A percentile compares a stretch with the other conserved stretches of the same genome.
phyloP scores from a whole-genome alignment of 768 basidiomycete species.

The Daedalea quercina region DNA sequence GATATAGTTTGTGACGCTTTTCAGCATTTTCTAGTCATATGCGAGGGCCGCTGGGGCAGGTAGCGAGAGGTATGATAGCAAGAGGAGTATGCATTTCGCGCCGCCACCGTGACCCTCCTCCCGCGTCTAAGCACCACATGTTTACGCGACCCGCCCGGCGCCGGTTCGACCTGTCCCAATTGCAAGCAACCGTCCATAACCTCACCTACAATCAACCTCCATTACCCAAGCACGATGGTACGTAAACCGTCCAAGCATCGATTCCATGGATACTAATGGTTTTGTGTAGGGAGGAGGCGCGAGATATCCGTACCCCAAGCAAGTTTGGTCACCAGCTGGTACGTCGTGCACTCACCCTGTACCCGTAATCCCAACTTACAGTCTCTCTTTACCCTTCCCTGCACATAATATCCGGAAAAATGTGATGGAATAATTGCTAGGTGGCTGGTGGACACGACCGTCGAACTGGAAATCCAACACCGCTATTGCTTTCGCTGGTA shows the following conservation, averaged over 20 bases:
- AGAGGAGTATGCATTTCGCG: no score
- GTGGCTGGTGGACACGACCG: constrained; percentile 95
- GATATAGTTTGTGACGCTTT: constrained; percentile 39
- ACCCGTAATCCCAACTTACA: not conserved
- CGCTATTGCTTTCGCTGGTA: constrained; percentile 61
- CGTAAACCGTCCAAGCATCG: no score
- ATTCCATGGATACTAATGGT: no score
- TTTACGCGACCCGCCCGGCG: constrained; percentile 1
- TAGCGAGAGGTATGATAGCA: no score
- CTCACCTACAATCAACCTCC: not conserved
- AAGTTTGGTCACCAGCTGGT: constrained; percentile 94
- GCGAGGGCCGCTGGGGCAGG: no score
- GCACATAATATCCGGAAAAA: no score
- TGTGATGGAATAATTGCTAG: constrained; percentile 31
- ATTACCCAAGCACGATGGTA: not conserved
- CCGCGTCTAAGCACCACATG: not conserved
- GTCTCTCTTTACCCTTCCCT: not conserved
- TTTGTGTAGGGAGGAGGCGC: constrained; percentile 63
- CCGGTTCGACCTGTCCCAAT: constrained; percentile 1
- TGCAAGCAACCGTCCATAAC: not conserved
- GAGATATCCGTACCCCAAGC: constrained; percentile 90
- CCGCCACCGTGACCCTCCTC: not conserved
- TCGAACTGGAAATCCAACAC: constrained; percentile 89
- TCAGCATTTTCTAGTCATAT: constrained; percentile 30
- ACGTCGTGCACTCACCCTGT: constrained; percentile 19